Evolutionary conservation across 1,139 yeast genomes (phyloP).

Genomic region (Candida freyschussii): DNA sequence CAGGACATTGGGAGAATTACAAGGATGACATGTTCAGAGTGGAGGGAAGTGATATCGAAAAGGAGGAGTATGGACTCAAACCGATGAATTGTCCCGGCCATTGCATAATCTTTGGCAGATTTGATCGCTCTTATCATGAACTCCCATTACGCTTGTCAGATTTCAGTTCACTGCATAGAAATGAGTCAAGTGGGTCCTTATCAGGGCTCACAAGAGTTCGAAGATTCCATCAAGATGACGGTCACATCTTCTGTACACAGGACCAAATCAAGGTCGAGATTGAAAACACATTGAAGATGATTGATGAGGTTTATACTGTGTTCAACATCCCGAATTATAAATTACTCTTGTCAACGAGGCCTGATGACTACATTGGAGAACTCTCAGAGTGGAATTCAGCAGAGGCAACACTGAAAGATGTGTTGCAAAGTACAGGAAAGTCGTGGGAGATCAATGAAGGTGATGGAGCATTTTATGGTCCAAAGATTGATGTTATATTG

Average conservation of each 20-base stretch:
- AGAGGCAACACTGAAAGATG: slow-evolving; percentile 62
- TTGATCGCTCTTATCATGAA: slow-evolving; percentile 85
- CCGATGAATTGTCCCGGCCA: slow-evolving; percentile 99
- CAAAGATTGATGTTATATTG: slow-evolving; percentile 83
- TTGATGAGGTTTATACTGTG: slow-evolving; percentile 71
- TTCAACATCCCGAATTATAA: slow-evolving; percentile 68
- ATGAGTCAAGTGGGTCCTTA: slow-evolving; percentile 92
- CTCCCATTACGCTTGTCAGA: slow-evolving; percentile 88
- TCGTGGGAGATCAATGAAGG: slow-evolving; percentile 78
- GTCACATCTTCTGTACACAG: slow-evolving; percentile 88
- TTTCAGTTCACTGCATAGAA: slow-evolving; percentile 90
- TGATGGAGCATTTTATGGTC: slow-evolving; percentile 99
- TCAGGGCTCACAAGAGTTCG: slow-evolving; percentile 93
- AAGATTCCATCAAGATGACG: slow-evolving; percentile 98
- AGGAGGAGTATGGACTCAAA: slow-evolving; percentile 73
- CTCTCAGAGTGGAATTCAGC: slow-evolving; percentile 81
- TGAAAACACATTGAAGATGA: slow-evolving; percentile 62
- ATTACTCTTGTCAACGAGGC: slow-evolving; percentile 82
- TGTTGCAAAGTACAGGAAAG: slow-evolving; percentile 56
- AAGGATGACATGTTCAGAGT: slow-evolving; percentile 92
- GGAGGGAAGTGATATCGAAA: slow-evolving; percentile 36
- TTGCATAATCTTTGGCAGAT: slow-evolving; percentile 76
- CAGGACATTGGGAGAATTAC: slow-evolving; percentile 97
- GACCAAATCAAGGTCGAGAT: slow-evolving; percentile 82
- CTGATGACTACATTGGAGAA: slow-evolving; percentile 79